Conservation (phyloP, 73 alveolate genomes). For the Symbiodinium natans region DNA sequence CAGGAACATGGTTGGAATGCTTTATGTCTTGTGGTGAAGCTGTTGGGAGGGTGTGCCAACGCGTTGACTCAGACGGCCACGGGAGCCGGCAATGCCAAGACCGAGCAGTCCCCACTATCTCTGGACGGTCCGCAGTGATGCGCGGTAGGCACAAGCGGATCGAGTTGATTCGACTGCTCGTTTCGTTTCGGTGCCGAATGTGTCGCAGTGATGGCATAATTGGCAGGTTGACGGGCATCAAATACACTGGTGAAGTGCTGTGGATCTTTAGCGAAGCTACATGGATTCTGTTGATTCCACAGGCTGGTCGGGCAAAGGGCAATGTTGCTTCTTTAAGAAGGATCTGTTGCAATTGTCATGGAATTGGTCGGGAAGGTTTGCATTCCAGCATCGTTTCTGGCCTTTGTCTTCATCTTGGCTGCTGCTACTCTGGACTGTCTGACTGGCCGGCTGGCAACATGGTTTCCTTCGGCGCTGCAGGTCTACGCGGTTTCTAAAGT, state of each 20-base stretch:
- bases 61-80: background rate
- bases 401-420: slow-evolving; percentile 28
- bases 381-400: slow-evolving; percentile 43
- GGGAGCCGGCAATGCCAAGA: background rate
- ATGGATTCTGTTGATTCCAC: slow-evolving; percentile 73
- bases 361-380: background rate
- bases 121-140: background rate
- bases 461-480: slow-evolving; percentile 79
- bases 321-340: background rate
- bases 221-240: slow-evolving; percentile 27
- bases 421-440: slow-evolving; percentile 37
- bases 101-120: background rate
- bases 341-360: background rate
- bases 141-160: background rate
- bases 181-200: background rate
- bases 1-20: too few species aligned
- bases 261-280: slow-evolving; percentile 88
- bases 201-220: background rate
- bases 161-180: background rate
- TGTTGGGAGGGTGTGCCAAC: background rate
- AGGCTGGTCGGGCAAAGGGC: background rate
- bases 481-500: background rate
- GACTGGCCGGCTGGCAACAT: background rate
- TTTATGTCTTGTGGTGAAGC: too few species aligned
- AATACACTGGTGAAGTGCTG: slow-evolving; percentile 57